Percentiles rank a stretch among this genome's conserved stretches.
Evolutionary conservation across 495 filamentous ascomycete genomes (phyloP).

Genomic region (Trichoderma erinaceum): DNA sequence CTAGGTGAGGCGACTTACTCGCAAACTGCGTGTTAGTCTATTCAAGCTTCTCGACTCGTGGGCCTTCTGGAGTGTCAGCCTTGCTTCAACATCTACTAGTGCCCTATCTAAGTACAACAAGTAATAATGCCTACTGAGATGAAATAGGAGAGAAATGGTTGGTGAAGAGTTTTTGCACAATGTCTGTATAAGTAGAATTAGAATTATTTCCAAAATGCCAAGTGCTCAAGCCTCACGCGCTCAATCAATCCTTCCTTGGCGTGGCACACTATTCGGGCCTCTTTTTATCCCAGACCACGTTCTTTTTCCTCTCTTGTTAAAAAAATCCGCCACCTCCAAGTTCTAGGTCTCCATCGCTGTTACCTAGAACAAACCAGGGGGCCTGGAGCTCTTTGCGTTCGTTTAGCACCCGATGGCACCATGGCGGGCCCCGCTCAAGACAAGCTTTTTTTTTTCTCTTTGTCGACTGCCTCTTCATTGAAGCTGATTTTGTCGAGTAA

Average conservation of each 20-base stretch:
- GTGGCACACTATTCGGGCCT: too few species aligned
- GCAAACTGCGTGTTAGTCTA: neutral
- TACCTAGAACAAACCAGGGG: neutral
- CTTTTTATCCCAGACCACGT: too few species aligned
- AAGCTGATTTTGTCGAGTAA: neutral
- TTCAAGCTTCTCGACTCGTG: neutral
- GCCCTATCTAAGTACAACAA: neutral
- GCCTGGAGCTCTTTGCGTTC: slow-evolving; percentile 8
- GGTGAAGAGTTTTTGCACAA: too few species aligned
- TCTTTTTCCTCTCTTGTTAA: too few species aligned
- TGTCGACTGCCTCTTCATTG: neutral
- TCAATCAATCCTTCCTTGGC: neutral
- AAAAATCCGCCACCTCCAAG: too few species aligned
- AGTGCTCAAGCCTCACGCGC: too few species aligned
- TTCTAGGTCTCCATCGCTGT: neutral
- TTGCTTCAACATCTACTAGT: neutral
- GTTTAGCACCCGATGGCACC: slow-evolving; percentile 13
- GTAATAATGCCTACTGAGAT: too few species aligned
- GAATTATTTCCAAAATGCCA: too few species aligned
- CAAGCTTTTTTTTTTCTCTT: slow-evolving; percentile 4
- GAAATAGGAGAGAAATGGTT: too few species aligned
- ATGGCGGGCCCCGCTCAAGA: neutral
- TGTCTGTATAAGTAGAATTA: too few species aligned
- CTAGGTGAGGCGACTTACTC: neutral
- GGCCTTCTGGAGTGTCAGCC: neutral